Evolutionary conservation across 352 stramenopile species (phyloP), one percentile per base, ranked within the genome.

Genomic region (Phytophthora ohioensis): DNA sequence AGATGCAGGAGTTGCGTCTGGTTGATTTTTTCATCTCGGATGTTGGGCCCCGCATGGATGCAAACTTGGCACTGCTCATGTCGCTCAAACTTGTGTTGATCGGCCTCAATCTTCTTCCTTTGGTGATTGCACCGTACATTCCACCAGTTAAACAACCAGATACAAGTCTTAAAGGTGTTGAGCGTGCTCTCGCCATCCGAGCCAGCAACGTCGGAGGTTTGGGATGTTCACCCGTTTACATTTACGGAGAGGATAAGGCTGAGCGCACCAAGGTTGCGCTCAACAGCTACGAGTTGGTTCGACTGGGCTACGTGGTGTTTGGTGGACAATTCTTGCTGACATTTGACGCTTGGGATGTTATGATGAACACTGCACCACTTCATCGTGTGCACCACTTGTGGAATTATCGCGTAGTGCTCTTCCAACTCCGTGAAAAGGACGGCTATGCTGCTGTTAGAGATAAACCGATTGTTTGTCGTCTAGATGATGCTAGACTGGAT

Each of bases 31-130:
- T 90, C 49, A 72, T 57, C 7, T 70, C 63, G 5, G 57, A 72
- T 52, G 52, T 75, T 30, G 67, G 67, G 0, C 56, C 80, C 8
- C 69, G 63, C 0, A 57, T 90, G 35, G 60, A 78, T 38, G 81
- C 75, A 31, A 69, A 59, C 63, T 51, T 82, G 56, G 42, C n/a
- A 10, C 47, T 75, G 56, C 67, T 86, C 11, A 80, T 84, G n/a
- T n/a, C 54, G n/a, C 46, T 84, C 41, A 89, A 89, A 47, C 15
- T 87, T n/a, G 63, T 56, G 13, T 21, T 85, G 31, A 61, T 87
- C 11, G 68, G 42, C 0, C 34, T 85, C 55, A 86, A 81, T 42
- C 46, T 78, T 0, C 31, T 85, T 35, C 76, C 78, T 31, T 46
- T 89, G 2, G 13, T 80, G 4, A 52, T 87, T 3, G 71, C 63